These are phyloP conservation scores for Skeletonema potamos DNA, from an alignment of 108 stramenopile species.

Conservation along the genomic window DNA sequence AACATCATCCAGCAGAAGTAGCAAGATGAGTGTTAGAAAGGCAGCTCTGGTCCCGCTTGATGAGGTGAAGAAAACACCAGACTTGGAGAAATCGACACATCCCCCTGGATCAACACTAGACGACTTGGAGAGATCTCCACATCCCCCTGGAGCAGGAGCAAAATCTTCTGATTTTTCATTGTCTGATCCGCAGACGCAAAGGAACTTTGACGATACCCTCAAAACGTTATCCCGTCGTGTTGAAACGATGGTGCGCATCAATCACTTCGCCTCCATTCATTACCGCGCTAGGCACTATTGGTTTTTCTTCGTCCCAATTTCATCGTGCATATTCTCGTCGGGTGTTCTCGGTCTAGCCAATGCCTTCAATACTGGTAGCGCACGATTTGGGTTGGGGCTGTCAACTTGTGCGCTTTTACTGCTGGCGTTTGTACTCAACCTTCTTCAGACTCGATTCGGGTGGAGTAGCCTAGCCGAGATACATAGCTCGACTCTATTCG, in stretches of 20 bases:
- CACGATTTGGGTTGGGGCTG: constrained; percentile 10
- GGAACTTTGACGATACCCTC: constrained; percentile 25
- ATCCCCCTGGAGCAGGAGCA: not conserved
- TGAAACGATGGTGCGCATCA: constrained; percentile 33
- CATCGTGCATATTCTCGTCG: constrained; percentile 17
- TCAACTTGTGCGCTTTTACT: constrained; percentile 16
- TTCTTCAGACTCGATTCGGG: constrained; percentile 18
- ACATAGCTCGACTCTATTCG: constrained; percentile 18
- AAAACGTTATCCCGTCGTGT: constrained; percentile 13
- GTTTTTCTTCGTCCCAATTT: constrained; percentile 39
- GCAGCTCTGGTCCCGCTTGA: not conserved
- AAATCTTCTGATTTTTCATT: not conserved
- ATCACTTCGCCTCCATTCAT: constrained; percentile 23
- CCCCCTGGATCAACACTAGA: no score
- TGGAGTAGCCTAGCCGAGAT: constrained; percentile 30
- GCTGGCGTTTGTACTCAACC: constrained; percentile 18
- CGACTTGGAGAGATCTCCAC: not conserved
- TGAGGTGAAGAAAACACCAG: not conserved
- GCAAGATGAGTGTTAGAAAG: not conserved
- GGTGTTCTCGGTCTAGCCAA: constrained; percentile 26
- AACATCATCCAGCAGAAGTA: not conserved
- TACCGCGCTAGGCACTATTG: constrained; percentile 42
- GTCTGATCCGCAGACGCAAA: constrained; percentile 7
- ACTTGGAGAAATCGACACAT: not conserved
- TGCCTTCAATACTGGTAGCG: constrained; percentile 7